Conservation (phyloP, 176 grass and related monocot species). For the Bolboschoenus planiculmis region DNA sequence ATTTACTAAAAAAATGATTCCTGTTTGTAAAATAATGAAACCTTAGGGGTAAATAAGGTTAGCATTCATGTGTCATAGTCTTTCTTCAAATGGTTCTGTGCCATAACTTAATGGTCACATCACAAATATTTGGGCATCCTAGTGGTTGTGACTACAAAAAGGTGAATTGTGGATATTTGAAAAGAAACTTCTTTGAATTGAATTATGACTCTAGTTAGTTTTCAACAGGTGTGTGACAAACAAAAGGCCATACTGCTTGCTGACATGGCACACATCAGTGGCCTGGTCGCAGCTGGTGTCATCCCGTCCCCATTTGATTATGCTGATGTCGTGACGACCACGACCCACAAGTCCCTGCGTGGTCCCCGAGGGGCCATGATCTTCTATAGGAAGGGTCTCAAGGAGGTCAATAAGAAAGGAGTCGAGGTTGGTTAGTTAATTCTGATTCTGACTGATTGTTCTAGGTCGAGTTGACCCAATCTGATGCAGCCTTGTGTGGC, state of each 20-base stretch:
- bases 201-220: background rate
- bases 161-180: background rate
- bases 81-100: background rate
- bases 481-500: background rate
- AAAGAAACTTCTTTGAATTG: slow-evolving; percentile 16
- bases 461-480: background rate
- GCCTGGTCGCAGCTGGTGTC: slow-evolving; percentile 84
- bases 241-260: slow-evolving; percentile 97
- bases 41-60: background rate
- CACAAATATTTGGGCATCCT: background rate
- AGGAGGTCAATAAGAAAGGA: slow-evolving; percentile 96
- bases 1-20: background rate
- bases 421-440: slow-evolving; percentile 64
- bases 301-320: slow-evolving; percentile 96
- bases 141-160: background rate
- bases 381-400: slow-evolving; percentile 92
- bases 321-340: slow-evolving; percentile 96
- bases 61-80: background rate
- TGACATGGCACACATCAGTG: slow-evolving; percentile 99
- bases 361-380: slow-evolving; percentile 99
- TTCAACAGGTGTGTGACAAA: slow-evolving; percentile 86
- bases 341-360: slow-evolving; percentile 97
- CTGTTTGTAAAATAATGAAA: background rate
- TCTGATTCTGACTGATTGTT: background rate
- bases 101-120: background rate